Conservation (phyloP, 2,329 filamentous ascomycete species). For the Neobulgaria alba region DNA sequence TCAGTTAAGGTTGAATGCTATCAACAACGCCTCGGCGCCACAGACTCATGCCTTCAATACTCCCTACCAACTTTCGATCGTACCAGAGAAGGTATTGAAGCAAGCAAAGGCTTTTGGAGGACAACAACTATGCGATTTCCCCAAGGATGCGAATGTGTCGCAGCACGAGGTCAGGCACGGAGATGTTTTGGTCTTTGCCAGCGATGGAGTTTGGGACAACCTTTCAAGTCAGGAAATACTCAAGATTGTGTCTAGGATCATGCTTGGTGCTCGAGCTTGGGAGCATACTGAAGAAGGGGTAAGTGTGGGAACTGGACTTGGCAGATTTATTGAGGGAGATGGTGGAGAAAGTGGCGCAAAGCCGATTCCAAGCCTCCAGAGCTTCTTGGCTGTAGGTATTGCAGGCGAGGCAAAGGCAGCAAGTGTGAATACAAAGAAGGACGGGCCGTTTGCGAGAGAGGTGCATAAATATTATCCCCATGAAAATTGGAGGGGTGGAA, state of each 20-base stretch:
- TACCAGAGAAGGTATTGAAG: slow-evolving; percentile 69
- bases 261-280: slow-evolving; percentile 72
- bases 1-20: slow-evolving; percentile 74
- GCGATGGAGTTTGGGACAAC: slow-evolving; percentile 95
- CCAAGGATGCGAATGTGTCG: slow-evolving; percentile 73
- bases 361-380: slow-evolving; percentile 53
- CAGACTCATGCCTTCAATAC: slow-evolving; percentile 98
- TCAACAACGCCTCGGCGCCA: slow-evolving; percentile 72
- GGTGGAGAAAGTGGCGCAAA: slow-evolving; percentile 30
- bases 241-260: slow-evolving; percentile 65
- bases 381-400: slow-evolving; percentile 68
- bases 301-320: slow-evolving; percentile 52
- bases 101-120: slow-evolving; percentile 81
- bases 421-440: slow-evolving; percentile 69
- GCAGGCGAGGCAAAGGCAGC: slow-evolving; percentile 76
- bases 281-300: slow-evolving; percentile 52
- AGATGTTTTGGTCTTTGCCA: slow-evolving; percentile 88
- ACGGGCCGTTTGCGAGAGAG: slow-evolving; percentile 92
- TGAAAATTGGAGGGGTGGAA: slow-evolving; percentile 84
- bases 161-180: slow-evolving; percentile 74
- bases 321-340: slow-evolving; percentile 41
- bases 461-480: slow-evolving; percentile 80
- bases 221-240: slow-evolving; percentile 85
- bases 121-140: slow-evolving; percentile 70
- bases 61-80: slow-evolving; percentile 84